A percentile compares a stretch with the other conserved stretches of the same genome.
These are phyloP conservation scores for Lactarius psammicola DNA, from an alignment of 768 basidiomycete genomes.

Conservation along the genomic window DNA sequence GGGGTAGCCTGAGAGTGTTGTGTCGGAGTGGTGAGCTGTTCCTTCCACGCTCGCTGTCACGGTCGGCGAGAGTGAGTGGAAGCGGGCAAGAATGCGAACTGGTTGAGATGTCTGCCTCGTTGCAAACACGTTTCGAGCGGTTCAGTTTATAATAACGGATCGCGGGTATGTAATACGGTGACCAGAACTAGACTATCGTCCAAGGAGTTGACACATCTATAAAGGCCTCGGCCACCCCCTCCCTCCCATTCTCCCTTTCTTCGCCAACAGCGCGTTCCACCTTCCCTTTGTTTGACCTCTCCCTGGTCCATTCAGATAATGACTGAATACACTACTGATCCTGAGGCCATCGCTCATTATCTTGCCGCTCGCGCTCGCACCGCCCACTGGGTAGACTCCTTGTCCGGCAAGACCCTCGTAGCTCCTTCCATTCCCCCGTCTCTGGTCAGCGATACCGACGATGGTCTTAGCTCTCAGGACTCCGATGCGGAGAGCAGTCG, in stretches of 20 bases:
- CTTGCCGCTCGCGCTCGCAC: conserved; percentile 61
- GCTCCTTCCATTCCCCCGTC: conserved; percentile 44
- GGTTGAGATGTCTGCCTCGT: conserved; percentile 18
- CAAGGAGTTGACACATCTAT: conserved; percentile 12
- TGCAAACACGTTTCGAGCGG: conserved; percentile 23
- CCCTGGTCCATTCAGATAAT: conserved; percentile 36
- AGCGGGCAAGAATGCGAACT: not conserved
- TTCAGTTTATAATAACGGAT: conserved; percentile 8
- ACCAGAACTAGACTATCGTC: not conserved
- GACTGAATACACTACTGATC: conserved; percentile 63
- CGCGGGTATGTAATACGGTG: not conserved
- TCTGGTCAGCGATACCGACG: conserved; percentile 34
- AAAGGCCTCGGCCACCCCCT: conserved; percentile 23
- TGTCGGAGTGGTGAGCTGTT: no score
- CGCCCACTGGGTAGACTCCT: conserved; percentile 57
- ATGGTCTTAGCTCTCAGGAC: conserved; percentile 37
- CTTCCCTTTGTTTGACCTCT: conserved; percentile 15
- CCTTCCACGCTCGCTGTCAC: no score
- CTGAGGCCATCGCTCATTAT: conserved; percentile 57
- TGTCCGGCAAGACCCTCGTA: conserved; percentile 39
- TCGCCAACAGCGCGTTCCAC: conserved; percentile 20
- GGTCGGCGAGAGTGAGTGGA: no score
- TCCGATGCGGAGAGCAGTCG: conserved; percentile 45
- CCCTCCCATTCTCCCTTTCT: conserved; percentile 25
- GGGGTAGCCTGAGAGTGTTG: not conserved